Percentiles rank a stretch among this genome's conserved stretches.
phyloP scores from a whole-genome alignment of 257 asterid genomes.

The Linderniella brevidens region DNA sequence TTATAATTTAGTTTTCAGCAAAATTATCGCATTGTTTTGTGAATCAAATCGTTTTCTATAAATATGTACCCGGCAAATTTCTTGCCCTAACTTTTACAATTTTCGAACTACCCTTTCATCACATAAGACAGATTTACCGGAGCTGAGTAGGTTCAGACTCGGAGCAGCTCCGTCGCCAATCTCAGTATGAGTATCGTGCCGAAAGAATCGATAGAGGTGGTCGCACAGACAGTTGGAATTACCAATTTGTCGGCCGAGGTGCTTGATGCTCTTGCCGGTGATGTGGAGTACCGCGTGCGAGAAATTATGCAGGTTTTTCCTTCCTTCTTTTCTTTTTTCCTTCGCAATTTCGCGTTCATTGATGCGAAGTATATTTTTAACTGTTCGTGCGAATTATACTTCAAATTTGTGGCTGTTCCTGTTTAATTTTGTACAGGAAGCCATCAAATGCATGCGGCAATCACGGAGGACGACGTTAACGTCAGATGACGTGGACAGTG shows the following conservation, averaged over 20 bases:
- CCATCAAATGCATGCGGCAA: slow-evolving; percentile 96
- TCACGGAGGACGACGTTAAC: slow-evolving; percentile 85
- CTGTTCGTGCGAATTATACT: not conserved
- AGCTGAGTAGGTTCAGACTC: too few relatives aligned
- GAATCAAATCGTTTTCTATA: too few relatives aligned
- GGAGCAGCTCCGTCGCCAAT: too few relatives aligned
- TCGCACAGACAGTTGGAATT: slow-evolving; percentile 84
- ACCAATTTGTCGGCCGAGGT: slow-evolving; percentile 73
- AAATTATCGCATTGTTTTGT: too few relatives aligned
- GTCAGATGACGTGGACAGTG: slow-evolving; percentile 82
- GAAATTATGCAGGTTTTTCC: slow-evolving; percentile 86
- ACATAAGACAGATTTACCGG: too few relatives aligned
- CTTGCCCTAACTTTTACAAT: too few relatives aligned
- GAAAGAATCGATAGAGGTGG: slow-evolving; percentile 70
- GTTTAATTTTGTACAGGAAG: slow-evolving; percentile 51
- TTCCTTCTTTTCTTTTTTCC: not conserved
- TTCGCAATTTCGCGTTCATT: not conserved
- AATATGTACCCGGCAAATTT: too few relatives aligned
- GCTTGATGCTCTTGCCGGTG: slow-evolving; percentile 77
- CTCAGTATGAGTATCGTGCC: slow-evolving; percentile 68
- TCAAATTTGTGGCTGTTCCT: not conserved
- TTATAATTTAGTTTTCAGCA: too few relatives aligned
- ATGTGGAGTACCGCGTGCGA: slow-evolving; percentile 87
- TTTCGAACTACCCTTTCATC: too few relatives aligned
- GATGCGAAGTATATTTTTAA: not conserved